These are phyloP conservation scores for Digitaria exilis DNA, from an alignment of 202 grass and related monocot genomes.

Conservation along the genomic window DNA sequence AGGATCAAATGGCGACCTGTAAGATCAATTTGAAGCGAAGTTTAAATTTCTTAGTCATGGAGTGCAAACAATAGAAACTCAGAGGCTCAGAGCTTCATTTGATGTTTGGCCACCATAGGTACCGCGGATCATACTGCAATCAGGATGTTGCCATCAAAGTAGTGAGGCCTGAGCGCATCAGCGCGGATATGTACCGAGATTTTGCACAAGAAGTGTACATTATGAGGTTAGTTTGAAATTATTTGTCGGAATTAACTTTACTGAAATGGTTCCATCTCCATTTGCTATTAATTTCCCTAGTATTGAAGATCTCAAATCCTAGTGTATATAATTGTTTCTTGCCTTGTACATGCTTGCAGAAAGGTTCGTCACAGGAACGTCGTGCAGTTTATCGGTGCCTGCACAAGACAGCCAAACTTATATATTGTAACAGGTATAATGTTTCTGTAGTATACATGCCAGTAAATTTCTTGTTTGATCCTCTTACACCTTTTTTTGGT, in stretches of 20 bases:
- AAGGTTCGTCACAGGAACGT: slow-evolving; percentile 94
- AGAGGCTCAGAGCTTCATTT: slow-evolving; percentile 26
- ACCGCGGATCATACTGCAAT: slow-evolving; percentile 76
- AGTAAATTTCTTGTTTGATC: slow-evolving; percentile 20
- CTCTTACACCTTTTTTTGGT: neutral
- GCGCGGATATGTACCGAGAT: slow-evolving; percentile 69
- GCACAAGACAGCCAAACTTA: slow-evolving; percentile 65
- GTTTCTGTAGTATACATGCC: neutral
- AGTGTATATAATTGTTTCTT: neutral
- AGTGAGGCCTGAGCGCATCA: slow-evolving; percentile 66
- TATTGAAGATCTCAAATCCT: slow-evolving; percentile 8
- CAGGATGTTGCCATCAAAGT: slow-evolving; percentile 97
- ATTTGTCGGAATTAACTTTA: neutral
- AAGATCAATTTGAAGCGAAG: slow-evolving; percentile 22
- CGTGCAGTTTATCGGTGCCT: slow-evolving; percentile 88
- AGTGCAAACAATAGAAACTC: slow-evolving; percentile 22
- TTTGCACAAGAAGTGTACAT: slow-evolving; percentile 92
- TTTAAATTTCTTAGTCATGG: slow-evolving; percentile 9
- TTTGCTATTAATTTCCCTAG: neutral
- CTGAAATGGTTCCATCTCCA: neutral
- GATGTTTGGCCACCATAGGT: slow-evolving; percentile 49
- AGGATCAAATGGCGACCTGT: slow-evolving; percentile 79
- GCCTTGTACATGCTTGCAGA: slow-evolving; percentile 48
- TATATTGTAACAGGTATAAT: slow-evolving; percentile 53
- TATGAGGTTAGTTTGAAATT: slow-evolving; percentile 66